Evolutionary conservation across 1,284 basidiomycete genomes (phyloP).

Genomic region (Ceratobasidium sp.): DNA sequence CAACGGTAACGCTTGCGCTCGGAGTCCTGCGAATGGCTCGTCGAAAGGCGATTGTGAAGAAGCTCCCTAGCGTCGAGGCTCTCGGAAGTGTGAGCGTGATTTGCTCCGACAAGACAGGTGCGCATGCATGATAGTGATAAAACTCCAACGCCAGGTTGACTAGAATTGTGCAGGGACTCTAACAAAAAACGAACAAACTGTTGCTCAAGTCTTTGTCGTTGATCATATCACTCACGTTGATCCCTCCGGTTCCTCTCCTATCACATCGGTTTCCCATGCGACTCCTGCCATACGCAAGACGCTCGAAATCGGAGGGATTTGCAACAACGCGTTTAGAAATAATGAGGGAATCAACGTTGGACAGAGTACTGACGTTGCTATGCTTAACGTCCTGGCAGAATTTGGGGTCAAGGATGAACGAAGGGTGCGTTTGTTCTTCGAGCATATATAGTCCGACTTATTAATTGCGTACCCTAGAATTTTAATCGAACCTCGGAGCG

Average conservation of each 20-base stretch:
- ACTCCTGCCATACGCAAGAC: slow-evolving; percentile 68
- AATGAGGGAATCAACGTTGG: slow-evolving; percentile 82
- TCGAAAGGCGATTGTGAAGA: slow-evolving; percentile 96
- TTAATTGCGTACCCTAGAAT: slow-evolving; percentile 46
- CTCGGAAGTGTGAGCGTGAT: slow-evolving; percentile 94
- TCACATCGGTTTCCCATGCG: slow-evolving; percentile 44
- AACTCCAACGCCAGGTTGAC: too few relatives aligned
- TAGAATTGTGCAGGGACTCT: slow-evolving; percentile 74
- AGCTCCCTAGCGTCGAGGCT: slow-evolving; percentile 93
- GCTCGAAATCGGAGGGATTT: slow-evolving; percentile 71
- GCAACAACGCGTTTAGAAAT: slow-evolving; percentile 76
- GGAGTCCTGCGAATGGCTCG: slow-evolving; percentile 94
- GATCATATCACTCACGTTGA: slow-evolving; percentile 82
- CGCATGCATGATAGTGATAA: slow-evolving; percentile 32
- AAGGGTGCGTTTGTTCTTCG: slow-evolving; percentile 57
- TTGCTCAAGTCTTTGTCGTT: slow-evolving; percentile 85
- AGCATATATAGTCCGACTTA: slow-evolving; percentile 8
- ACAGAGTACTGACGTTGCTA: slow-evolving; percentile 92
- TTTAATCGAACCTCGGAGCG: slow-evolving; percentile 82
- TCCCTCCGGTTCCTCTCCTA: slow-evolving; percentile 47
- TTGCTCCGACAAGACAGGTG: slow-evolving; percentile 96
- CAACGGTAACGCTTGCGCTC: slow-evolving; percentile 94
- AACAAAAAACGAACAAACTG: slow-evolving; percentile 95
- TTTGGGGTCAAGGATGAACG: slow-evolving; percentile 78
- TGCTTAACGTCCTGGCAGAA: slow-evolving; percentile 80